Conservation (phyloP, 2,329 filamentous ascomycete genomes). For the Aspergillus chevalieri region DNA sequence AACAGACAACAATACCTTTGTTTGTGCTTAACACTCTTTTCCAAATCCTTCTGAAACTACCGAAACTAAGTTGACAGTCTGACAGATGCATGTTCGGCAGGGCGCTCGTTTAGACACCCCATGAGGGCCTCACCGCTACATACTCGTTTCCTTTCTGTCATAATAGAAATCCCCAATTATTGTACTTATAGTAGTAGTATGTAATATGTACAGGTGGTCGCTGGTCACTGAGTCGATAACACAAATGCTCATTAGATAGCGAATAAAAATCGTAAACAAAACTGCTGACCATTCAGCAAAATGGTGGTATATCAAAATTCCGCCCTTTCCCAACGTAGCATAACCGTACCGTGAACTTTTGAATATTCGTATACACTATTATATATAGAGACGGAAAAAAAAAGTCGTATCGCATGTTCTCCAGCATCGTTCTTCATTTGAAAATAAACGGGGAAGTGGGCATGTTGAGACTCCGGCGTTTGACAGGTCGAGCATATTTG, state of each 20-base stretch:
- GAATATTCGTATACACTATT: not conserved
- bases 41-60: not conserved
- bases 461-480: conserved; percentile 10
- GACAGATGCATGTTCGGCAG: not conserved
- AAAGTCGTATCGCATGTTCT: not conserved
- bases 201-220: too few relatives aligned
- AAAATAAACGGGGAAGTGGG: conserved; percentile 10
- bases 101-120: not conserved
- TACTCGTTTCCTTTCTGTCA: too few relatives aligned
- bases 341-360: too few relatives aligned
- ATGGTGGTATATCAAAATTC: not conserved
- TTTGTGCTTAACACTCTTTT: too few relatives aligned
- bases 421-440: conserved; percentile 3
- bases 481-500: conserved; percentile 12
- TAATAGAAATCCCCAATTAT: too few relatives aligned
- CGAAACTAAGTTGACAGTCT: not conserved
- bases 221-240: not conserved
- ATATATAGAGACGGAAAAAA: not conserved
- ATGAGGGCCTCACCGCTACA: not conserved
- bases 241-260: not conserved
- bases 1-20: too few relatives aligned
- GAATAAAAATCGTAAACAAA: not conserved
- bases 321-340: not conserved
- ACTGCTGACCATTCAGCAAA: not conserved
- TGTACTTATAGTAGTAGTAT: too few relatives aligned